Evolutionary conservation across 2,329 filamentous ascomycete genomes (phyloP).

Genomic region (Aspergillus pseudoglaucus): DNA sequence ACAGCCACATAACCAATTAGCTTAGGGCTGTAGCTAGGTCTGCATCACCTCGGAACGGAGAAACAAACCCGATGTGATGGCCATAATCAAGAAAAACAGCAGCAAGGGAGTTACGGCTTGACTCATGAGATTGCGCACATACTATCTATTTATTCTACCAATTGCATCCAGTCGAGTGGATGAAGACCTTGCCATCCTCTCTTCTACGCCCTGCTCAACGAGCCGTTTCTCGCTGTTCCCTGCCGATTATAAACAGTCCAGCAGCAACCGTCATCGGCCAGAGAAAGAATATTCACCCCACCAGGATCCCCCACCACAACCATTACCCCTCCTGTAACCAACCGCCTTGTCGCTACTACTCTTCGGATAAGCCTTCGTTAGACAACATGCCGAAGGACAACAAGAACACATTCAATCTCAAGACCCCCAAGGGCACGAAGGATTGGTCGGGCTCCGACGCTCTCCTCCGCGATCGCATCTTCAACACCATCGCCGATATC

Average conservation of each 20-base stretch:
- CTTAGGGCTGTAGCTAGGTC: too few species aligned
- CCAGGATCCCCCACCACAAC: constrained; percentile 14
- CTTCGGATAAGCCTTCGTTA: constrained; percentile 4
- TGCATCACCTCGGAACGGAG: too few species aligned
- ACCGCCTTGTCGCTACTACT: constrained; percentile 4
- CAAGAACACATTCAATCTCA: constrained; percentile 58
- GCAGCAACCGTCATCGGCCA: constrained; percentile 1
- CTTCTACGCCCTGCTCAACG: constrained; percentile 22
- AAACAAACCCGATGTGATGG: too few species aligned
- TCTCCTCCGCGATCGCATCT: constrained; percentile 75
- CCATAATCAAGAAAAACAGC: not conserved
- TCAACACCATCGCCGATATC: constrained; percentile 65
- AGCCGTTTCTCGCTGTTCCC: constrained; percentile 15
- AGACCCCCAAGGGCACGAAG: constrained; percentile 85
- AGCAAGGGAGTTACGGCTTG: not conserved
- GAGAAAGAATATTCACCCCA: constrained; percentile 1
- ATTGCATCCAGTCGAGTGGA: constrained; percentile 15
- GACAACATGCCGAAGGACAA: constrained; percentile 18
- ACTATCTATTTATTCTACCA: constrained; percentile 3
- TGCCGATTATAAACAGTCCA: constrained; percentile 1
- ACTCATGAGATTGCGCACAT: not conserved
- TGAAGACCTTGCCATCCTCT: constrained; percentile 20
- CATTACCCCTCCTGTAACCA: constrained; percentile 5
- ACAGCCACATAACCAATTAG: too few species aligned
- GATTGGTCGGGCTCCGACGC: constrained; percentile 78